phyloP scores from a whole-genome alignment of 306 rosid species.

The Begonia loranthoides region DNA sequence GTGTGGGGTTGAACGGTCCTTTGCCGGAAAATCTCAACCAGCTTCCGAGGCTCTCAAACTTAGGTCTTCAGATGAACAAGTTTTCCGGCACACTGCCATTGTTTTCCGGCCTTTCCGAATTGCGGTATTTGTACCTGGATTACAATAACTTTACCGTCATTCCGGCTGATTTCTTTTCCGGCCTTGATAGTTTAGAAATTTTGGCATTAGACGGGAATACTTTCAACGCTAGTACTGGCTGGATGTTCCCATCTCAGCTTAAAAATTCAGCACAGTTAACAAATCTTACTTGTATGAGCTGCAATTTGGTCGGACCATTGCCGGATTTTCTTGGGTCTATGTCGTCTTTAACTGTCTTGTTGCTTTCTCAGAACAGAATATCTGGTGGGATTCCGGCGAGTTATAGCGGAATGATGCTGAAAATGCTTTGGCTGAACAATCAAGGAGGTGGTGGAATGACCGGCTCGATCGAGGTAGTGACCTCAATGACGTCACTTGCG shows the following conservation, averaged over 20 bases:
- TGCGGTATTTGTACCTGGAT: slow-evolving; percentile 39
- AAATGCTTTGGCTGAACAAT: slow-evolving; percentile 60
- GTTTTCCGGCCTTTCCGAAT: slow-evolving; percentile 32
- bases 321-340: slow-evolving; percentile 61
- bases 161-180: slow-evolving; percentile 65
- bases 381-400: slow-evolving; percentile 46
- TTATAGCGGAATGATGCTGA: slow-evolving; percentile 25
- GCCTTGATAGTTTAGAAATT: slow-evolving; percentile 41
- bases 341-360: slow-evolving; percentile 46
- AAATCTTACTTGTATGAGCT: slow-evolving; percentile 43
- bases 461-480: slow-evolving; percentile 49
- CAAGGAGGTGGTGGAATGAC: slow-evolving; percentile 39
- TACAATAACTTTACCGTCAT: slow-evolving; percentile 57
- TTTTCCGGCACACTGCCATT: slow-evolving; percentile 61
- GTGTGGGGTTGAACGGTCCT: slow-evolving; percentile 48
- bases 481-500: slow-evolving; percentile 46
- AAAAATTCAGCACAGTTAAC: slow-evolving; percentile 36
- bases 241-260: slow-evolving; percentile 46
- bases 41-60: slow-evolving; percentile 43
- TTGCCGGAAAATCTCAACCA: slow-evolving; percentile 52
- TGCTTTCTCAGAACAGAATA: slow-evolving; percentile 43
- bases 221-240: slow-evolving; percentile 49
- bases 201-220: slow-evolving; percentile 55
- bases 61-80: slow-evolving; percentile 67
- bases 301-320: slow-evolving; percentile 60